phyloP scores from a whole-genome alignment of 2,329 filamentous ascomycete genomes.

The Cladobotryum protrusum region DNA sequence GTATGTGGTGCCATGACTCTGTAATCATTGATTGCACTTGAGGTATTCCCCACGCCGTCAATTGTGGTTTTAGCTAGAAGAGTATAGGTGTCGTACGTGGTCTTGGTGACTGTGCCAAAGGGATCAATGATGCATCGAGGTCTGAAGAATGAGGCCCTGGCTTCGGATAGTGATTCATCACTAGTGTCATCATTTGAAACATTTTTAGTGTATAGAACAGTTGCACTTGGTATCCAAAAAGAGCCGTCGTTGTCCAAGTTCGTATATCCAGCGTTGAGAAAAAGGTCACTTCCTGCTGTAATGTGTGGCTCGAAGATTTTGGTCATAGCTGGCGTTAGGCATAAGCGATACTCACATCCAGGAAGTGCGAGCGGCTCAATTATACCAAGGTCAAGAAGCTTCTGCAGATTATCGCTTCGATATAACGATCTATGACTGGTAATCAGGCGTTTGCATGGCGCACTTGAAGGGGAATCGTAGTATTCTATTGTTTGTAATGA shows the following conservation, averaged over 20 bases:
- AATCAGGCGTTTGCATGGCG: not conserved
- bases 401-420: not conserved
- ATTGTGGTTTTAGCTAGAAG: not conserved
- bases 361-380: not conserved
- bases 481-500: not conserved
- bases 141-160: not conserved
- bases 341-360: not conserved
- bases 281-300: too few relatives aligned
- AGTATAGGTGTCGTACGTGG: not conserved
- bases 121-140: not conserved
- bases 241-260: not conserved
- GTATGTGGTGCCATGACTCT: slow-evolving; percentile 6
- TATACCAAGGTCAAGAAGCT: not conserved
- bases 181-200: not conserved
- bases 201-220: not conserved
- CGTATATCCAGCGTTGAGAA: too few relatives aligned
- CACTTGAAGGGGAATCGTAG: not conserved
- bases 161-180: not conserved
- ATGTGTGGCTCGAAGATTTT: too few relatives aligned
- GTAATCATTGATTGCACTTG: slow-evolving; percentile 1
- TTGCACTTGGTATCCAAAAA: not conserved
- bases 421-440: slow-evolving; percentile 3
- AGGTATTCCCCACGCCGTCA: not conserved
- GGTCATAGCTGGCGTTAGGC: not conserved
- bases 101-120: not conserved